These are phyloP conservation scores for Fragilariopsis cylindrus DNA, from an alignment of 108 stramenopile genomes.

Conservation along the genomic window DNA sequence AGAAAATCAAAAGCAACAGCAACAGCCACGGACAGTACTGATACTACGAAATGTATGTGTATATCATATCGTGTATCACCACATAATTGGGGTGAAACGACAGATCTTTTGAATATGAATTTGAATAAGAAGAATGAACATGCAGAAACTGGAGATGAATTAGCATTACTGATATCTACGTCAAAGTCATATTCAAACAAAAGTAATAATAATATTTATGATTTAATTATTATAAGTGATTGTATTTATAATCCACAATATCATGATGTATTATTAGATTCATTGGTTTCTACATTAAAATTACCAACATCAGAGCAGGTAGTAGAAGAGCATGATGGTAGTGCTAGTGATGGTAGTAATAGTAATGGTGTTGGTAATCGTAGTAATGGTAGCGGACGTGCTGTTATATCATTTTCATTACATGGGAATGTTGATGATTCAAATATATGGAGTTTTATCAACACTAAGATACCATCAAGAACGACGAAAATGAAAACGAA, in stretches of 20 bases:
- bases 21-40: not conserved
- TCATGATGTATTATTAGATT: slow-evolving; percentile 35
- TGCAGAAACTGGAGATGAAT: not conserved
- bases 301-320: not conserved
- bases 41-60: not conserved
- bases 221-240: slow-evolving; percentile 36
- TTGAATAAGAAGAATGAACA: not conserved
- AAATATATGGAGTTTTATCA: slow-evolving; percentile 32
- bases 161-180: not conserved
- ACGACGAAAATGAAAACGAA: not conserved
- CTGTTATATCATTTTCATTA: slow-evolving; percentile 40
- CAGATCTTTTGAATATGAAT: too few species aligned
- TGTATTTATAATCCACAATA: slow-evolving; percentile 47
- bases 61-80: slow-evolving; percentile 20
- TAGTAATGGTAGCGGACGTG: not conserved
- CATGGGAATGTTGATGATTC: slow-evolving; percentile 34
- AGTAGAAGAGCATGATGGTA: too few species aligned
- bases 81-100: slow-evolving; percentile 27
- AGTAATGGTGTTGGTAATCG: not conserved
- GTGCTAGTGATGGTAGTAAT: not conserved
- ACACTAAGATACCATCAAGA: not conserved
- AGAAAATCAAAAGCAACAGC: not conserved
- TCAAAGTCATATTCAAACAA: not conserved
- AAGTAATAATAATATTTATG: slow-evolving; percentile 5
- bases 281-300: slow-evolving; percentile 18